Base-by-base conservation (phyloP, 352 stramenopile genomes). In the Phytophthora sp. region DNA sequence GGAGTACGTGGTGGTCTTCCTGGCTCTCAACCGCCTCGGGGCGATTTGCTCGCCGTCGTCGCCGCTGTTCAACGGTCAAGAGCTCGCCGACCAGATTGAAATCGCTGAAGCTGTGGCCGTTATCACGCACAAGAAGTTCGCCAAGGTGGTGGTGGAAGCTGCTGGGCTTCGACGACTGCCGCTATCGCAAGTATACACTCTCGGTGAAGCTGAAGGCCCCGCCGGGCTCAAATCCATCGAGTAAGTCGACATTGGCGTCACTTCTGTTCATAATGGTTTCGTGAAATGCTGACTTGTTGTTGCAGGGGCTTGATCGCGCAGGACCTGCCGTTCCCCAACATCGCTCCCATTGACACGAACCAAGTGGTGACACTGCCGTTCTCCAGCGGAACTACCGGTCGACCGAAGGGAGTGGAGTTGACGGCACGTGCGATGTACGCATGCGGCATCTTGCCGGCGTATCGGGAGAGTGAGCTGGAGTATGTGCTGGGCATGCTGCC, bases 301-400 rank as follows among this genome's bases (percentile, higher is more conserved):
- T n/a, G n/a, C n/a, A n/a, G n/a, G n/a, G 39, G 41, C 17, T 21
- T 84, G 10, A 60, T 79, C 2, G 52, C 49, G 6, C 53, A 53
- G 31, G 52, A 63, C 20, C 39, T 72, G 27, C 66, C 61, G 15
- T 63, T 74, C 60, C 66, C 66, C 2, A 67, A 54, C 20, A 27
- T 74, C 11, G 60, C 66, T 21, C 66, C 60, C 11, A 70, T 74
- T 27, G 43, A 71, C 31, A 62, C 60, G 12, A 63, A 66, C 32
- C 60, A 74, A 20, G 48, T 74, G 0, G 66, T 74, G 45, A 67
- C 60, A 9, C 35, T 98, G 10, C 95, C 95, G 2, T 98, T 97
- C 67, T 98, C 91, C 8, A 97, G 83, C 45, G 94, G 95, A 12
- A 98, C 94, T 3, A 98, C 94, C 6, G 92, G 92, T 15, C 57